These are phyloP conservation scores for Annulohypoxylon truncatum DNA, from an alignment of 2,329 filamentous ascomycete genomes.

Conservation along the genomic window DNA sequence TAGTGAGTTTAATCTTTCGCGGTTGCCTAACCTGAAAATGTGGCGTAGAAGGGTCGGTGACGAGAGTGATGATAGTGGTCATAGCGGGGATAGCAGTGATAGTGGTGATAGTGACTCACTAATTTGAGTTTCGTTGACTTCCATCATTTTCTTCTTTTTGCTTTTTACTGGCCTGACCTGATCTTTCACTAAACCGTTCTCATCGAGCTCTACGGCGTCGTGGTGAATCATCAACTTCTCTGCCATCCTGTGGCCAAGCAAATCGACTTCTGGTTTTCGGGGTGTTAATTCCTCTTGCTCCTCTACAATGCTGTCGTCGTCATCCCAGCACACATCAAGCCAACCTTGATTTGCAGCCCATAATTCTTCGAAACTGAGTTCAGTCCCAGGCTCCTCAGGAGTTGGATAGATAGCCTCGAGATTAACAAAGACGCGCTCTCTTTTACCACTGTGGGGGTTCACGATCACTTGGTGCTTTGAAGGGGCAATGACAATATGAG, in stretches of 20 bases:
- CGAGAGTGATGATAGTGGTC: neutral
- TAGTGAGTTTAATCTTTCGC: conserved; percentile 40
- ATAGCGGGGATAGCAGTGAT: neutral
- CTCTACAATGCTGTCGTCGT: conserved; percentile 53
- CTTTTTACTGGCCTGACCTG: conserved; percentile 60
- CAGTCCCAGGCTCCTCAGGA: conserved; percentile 74
- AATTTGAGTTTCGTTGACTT: conserved; percentile 92
- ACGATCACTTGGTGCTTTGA: conserved; percentile 80
- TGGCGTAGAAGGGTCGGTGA: neutral
- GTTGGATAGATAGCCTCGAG: conserved; percentile 87
- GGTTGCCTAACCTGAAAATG: neutral
- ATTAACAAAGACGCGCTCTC: conserved; percentile 88
- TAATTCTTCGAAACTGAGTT: conserved; percentile 92
- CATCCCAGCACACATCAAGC: conserved; percentile 68
- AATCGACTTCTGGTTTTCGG: conserved; percentile 44
- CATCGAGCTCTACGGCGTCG: conserved; percentile 63
- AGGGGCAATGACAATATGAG: conserved; percentile 75
- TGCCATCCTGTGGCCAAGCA: conserved; percentile 46
- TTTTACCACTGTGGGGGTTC: conserved; percentile 84
- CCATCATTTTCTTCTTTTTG: conserved; percentile 82
- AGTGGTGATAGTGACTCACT: conserved; percentile 65
- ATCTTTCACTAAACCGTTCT: conserved; percentile 67
- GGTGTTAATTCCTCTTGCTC: conserved; percentile 34
- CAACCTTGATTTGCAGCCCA: conserved; percentile 81
- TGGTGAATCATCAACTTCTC: conserved; percentile 58